Evolutionary conservation across 148 eudicot genomes (phyloP).

Genomic region (Rhododendron molle): DNA sequence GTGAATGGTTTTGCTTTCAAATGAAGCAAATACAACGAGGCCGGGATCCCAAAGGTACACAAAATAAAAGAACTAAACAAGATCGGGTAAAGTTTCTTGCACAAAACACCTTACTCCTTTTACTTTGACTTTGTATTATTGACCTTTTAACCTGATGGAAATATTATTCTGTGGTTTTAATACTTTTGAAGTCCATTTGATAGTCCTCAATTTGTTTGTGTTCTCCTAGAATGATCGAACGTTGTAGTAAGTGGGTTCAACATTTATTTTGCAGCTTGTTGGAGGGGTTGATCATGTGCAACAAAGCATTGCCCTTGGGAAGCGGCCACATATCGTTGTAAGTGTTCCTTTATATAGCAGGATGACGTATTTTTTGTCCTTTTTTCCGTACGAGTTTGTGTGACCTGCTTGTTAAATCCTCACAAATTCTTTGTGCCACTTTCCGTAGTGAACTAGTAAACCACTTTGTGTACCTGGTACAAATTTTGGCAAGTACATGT

Average conservation of each 20-base stretch:
- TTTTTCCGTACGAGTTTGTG: not conserved
- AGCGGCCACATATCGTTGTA: slow-evolving; percentile 66
- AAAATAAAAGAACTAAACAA: not conserved
- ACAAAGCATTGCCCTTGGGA: slow-evolving; percentile 49
- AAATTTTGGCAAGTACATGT: not conserved
- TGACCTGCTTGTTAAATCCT: not conserved
- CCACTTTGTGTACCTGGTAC: not conserved
- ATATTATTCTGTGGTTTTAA: not conserved
- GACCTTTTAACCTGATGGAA: not conserved
- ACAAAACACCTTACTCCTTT: not conserved
- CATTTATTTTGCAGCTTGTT: slow-evolving; percentile 49
- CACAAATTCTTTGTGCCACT: not conserved
- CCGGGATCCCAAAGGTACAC: not conserved
- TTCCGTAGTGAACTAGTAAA: not conserved
- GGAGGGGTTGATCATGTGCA: slow-evolving; percentile 60
- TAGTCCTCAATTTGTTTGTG: not conserved
- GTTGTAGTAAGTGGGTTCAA: not conserved
- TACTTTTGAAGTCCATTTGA: not conserved
- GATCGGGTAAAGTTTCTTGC: not conserved
- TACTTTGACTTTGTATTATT: not conserved
- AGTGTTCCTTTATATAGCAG: slow-evolving; percentile 17
- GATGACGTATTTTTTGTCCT: not conserved
- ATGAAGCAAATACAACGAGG: not conserved
- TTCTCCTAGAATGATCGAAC: not conserved
- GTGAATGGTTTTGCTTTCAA: not conserved